A percentile compares a stretch with the other conserved stretches of the same genome.
Evolutionary conservation across 139 green algal species (phyloP).

Genomic region (Dunaliella sp.): DNA sequence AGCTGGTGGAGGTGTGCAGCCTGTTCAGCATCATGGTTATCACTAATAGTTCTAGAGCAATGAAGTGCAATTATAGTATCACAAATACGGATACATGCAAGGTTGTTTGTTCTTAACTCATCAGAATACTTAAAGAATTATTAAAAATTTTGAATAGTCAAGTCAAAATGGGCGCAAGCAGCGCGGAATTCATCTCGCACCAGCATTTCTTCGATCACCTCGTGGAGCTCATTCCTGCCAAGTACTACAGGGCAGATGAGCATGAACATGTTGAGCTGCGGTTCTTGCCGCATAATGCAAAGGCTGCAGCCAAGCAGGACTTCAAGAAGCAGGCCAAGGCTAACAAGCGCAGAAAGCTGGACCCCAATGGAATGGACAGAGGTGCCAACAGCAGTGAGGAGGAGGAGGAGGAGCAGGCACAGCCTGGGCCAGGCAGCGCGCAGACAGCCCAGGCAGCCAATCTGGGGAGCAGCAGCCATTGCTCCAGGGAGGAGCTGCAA

Average conservation of each 20-base stretch:
- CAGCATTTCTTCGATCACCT: slow-evolving; percentile 77
- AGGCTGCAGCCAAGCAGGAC: slow-evolving; percentile 43
- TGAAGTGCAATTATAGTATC: no score
- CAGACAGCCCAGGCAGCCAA: slow-evolving; percentile 22
- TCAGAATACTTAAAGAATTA: no score
- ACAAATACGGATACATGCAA: no score
- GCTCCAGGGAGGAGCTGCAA: slow-evolving; percentile 56
- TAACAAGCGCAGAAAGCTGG: slow-evolving; percentile 60
- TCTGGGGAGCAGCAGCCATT: slow-evolving; percentile 24
- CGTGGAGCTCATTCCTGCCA: slow-evolving; percentile 66
- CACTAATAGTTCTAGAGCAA: no score
- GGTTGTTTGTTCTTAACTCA: no score
- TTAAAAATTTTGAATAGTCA: no score
- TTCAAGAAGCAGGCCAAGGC: slow-evolving; percentile 64
- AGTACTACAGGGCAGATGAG: slow-evolving; percentile 52
- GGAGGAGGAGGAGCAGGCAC: slow-evolving; percentile 33
- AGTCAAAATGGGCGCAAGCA: no score
- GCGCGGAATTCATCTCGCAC: slow-evolving; percentile 21
- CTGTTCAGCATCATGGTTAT: no score
- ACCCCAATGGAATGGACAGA: slow-evolving; percentile 46
- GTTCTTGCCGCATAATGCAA: slow-evolving; percentile 56
- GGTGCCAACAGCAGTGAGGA: slow-evolving; percentile 42
- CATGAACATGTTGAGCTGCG: slow-evolving; percentile 32
- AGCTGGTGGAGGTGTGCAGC: no score
- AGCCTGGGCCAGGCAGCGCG: slow-evolving; percentile 8